Conservation (phyloP, 805 yeast species). For the Helenozyma baotianmanensis region DNA sequence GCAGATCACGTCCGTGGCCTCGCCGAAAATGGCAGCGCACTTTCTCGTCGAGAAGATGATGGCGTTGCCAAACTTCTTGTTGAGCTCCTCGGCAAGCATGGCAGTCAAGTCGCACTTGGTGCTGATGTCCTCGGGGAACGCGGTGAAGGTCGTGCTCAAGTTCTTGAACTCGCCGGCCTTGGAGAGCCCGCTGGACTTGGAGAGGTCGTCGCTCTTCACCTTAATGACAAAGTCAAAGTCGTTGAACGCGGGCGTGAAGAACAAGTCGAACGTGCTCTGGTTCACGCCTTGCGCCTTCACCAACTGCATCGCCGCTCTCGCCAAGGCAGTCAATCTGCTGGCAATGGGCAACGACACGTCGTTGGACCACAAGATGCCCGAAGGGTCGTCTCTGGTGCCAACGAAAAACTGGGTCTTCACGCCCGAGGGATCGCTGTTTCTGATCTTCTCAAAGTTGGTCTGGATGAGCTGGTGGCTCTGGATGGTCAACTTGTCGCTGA, state of each 20-base stretch:
- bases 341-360: conserved; percentile 68
- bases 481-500: conserved; percentile 59
- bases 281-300: conserved; percentile 42
- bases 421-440: conserved; percentile 80
- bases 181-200: conserved; percentile 52
- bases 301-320: conserved; percentile 66
- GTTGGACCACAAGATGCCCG: conserved; percentile 81
- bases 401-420: conserved; percentile 75
- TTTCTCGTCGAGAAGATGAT: conserved; percentile 65
- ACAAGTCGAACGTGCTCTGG: conserved; percentile 39
- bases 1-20: conserved; percentile 62
- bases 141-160: conserved; percentile 39
- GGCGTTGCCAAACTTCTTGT: conserved; percentile 57
- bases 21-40: conserved; percentile 48
- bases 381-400: conserved; percentile 78
- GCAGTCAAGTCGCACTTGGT: conserved; percentile 57
- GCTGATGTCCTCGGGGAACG: conserved; percentile 43
- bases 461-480: conserved; percentile 59
- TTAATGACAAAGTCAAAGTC: conserved; percentile 82
- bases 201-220: conserved; percentile 43
- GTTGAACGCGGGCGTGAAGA: conserved; percentile 76
- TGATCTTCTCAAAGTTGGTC: conserved; percentile 58
- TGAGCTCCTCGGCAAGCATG: conserved; percentile 57
- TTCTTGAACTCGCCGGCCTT: conserved; percentile 58
- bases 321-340: conserved; percentile 79